phyloP scores from a whole-genome alignment of 1,284 basidiomycete species.

The Pyrrhoderma lamaoense region DNA sequence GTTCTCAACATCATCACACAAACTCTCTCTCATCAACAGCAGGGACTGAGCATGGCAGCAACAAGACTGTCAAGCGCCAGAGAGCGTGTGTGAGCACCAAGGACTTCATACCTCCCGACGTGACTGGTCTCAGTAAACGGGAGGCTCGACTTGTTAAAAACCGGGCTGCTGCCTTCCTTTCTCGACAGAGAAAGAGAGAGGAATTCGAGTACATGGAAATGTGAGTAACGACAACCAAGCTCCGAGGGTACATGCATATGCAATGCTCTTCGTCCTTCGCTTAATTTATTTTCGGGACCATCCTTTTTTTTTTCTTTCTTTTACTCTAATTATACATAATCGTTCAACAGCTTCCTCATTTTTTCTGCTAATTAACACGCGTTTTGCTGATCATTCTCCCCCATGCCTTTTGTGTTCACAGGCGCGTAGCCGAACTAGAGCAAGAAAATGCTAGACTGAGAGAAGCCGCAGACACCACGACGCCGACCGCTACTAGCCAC shows the following conservation, averaged over 20 bases:
- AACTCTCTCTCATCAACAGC: neutral
- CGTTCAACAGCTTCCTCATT: neutral
- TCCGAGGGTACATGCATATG: neutral
- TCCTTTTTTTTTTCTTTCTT: neutral
- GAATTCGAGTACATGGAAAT: slow-evolving; percentile 88
- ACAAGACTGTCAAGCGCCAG: slow-evolving; percentile 35
- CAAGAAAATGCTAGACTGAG: slow-evolving; percentile 68
- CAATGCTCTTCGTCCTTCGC: neutral
- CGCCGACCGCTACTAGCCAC: slow-evolving; percentile 11
- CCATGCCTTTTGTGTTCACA: slow-evolving; percentile 14
- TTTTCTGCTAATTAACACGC: neutral
- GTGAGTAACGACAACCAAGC: slow-evolving; percentile 39
- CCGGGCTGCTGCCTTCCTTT: slow-evolving; percentile 84
- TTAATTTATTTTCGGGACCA: neutral
- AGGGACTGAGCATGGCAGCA: neutral
- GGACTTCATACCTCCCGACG: slow-evolving; percentile 84
- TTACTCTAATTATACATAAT: neutral
- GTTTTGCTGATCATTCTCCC: neutral
- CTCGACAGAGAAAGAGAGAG: slow-evolving; percentile 84
- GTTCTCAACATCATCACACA: neutral
- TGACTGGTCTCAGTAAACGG: slow-evolving; percentile 80
- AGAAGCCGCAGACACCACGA: slow-evolving; percentile 33
- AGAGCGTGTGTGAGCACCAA: slow-evolving; percentile 62
- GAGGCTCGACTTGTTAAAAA: slow-evolving; percentile 90
- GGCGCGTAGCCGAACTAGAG: slow-evolving; percentile 58